Evolutionary conservation across 495 filamentous ascomycete genomes (phyloP), one percentile per base, ranked within the genome.

Genomic region (Chaetomidium leptoderma): DNA sequence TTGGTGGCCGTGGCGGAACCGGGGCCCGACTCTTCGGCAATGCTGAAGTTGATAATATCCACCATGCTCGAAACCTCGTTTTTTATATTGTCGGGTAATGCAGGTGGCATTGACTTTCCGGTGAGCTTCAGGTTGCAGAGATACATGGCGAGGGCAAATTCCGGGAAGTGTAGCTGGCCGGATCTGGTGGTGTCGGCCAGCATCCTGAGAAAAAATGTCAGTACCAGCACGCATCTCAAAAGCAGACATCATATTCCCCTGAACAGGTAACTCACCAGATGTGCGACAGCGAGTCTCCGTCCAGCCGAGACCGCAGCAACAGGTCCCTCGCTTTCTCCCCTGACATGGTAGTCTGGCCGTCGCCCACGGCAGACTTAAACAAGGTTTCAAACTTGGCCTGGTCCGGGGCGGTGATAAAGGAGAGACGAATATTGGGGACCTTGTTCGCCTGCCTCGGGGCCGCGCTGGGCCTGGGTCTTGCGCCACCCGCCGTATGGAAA

Each of bases 21-120:
- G 51, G 58, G 46, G 58, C 66, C 52, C 14, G 86, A 56, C 16
- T 92, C 87, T 63, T 98, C 95, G 0, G 84, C 83, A 19, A 97
- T 83, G 57, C 89, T 89, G 70, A 97, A 97, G 19, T 92, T 96
- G 61, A 99, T 99, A 42, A 97, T 97, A 67, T 99, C 95, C 33
- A 99, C 95, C 93, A 99, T 97, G 66, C 95, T 95, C 10, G 92
- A 97, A 29, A 99, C 95, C 72, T 99, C 95, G 68, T 97, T 99
- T 72, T 82, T 86, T 46, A 97, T 84, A 39, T 81, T 86, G 39
- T 97, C 92, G 0, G 95, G 92, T 3, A 99, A 76, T 13, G 68
- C 67, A 1, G 76, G 63, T 2, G 95, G 95, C 10, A 99, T 66
- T 0, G 83, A 76, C 70, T 95, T 96, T 29, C 92, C 92, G 16